Evolutionary conservation across 2,329 filamentous ascomycete species (phyloP).

Genomic region (Beauveria sp.): DNA sequence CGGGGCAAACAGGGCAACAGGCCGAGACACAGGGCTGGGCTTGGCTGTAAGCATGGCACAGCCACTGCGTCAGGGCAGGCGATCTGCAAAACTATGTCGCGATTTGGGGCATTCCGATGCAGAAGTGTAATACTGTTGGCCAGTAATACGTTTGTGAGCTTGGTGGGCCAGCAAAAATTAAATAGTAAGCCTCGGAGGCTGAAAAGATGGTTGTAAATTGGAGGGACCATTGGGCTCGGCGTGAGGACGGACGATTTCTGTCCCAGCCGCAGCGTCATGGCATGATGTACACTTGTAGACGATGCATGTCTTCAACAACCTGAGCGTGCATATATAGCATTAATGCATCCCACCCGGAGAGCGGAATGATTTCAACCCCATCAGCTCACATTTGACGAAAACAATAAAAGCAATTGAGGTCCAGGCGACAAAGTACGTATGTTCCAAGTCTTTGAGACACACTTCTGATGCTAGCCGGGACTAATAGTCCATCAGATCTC

Average conservation of each 20-base stretch:
- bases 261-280: neutral
- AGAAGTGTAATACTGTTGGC: neutral
- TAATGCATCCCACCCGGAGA: neutral
- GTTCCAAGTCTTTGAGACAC: too few species aligned
- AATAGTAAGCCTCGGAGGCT: neutral
- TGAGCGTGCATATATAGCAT: neutral
- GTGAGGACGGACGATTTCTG: neutral
- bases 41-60: neutral
- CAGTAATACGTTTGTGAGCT: neutral
- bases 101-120: neutral
- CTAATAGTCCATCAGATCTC: too few species aligned
- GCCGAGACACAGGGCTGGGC: neutral
- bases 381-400: too few species aligned
- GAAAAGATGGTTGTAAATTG: neutral
- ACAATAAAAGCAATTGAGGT: too few species aligned
- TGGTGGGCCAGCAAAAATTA: neutral
- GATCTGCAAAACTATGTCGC: neutral
- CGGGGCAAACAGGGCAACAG: too few species aligned
- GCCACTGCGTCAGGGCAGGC: slow-evolving; percentile 1
- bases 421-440: too few species aligned
- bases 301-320: neutral
- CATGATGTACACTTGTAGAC: neutral
- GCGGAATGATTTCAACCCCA: too few species aligned
- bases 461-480: too few species aligned
- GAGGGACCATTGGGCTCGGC: neutral